Evolutionary conservation across 495 filamentous ascomycete species (phyloP), one percentile per base, ranked within the genome.

Genomic region (Hypoxylon lenormandii): DNA sequence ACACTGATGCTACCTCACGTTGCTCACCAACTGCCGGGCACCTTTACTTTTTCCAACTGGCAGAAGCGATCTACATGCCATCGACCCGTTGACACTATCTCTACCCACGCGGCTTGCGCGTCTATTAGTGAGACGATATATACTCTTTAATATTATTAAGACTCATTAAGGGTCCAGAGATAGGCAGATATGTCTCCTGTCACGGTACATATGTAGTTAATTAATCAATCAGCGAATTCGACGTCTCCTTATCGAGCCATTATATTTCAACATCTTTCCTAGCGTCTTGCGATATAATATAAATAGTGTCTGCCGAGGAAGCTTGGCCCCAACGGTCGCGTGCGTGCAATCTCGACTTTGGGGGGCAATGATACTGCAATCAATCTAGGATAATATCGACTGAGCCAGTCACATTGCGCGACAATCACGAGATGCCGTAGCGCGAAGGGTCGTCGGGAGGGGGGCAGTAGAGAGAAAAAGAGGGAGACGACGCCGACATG

Each of bases 301-400:
- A 47, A 53, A 53, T 71, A 63, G 53, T 36, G 62, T 71, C 62
- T 71, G 62, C 68, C 68, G 62, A 69, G 50, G 42, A 69, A 68
- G 69, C 64, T 68, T 72, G 69, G 69, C 64, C 69, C 59, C 47
- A 60, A 64, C 55, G 22, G 64, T 64, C 64, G 69, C 60, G 68
- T 66, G 68, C 52, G 68, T 55, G 51, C 58, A 66, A 58, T 63
- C 48, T 50, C 13, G 45, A 54, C 36, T 61, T 47, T n/a, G n/a
- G 61, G 55, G 51, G 54, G 42, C 62, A 49, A 71, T 72, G 64
- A 60, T 60, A 67, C 64, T 46, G 46, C 54, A 64, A 50, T 72
- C 28, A 33, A 68, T 69, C 64, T 60, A 63, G 64, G 69, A 72
- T 72, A 68, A 72, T 72, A 60, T 72, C 64, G 54, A 57, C 36